These are phyloP conservation scores for Calamus simplicifolius DNA, from an alignment of 176 grass and related monocot genomes.

Conservation along the genomic window DNA sequence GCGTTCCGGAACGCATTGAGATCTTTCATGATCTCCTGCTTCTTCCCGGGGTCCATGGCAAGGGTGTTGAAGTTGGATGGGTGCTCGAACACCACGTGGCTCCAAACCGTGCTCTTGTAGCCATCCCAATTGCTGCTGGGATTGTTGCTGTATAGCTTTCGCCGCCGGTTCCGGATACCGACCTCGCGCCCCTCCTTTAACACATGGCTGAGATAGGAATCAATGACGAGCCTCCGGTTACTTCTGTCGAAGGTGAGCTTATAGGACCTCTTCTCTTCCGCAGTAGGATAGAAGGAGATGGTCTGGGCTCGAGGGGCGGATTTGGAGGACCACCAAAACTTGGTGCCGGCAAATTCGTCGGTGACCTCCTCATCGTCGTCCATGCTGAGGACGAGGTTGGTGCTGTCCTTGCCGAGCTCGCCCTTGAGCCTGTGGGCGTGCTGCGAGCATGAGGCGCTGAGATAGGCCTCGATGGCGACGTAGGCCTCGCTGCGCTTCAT, in stretches of 20 bases:
- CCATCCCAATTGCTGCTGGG: constrained; percentile 12
- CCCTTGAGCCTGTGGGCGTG: neutral
- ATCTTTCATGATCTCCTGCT: constrained; percentile 41
- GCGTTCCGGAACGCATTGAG: constrained; percentile 34
- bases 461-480: constrained; percentile 9
- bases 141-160: constrained; percentile 68
- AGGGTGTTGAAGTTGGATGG: constrained; percentile 50
- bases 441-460: constrained; percentile 9
- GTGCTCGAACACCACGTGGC: constrained; percentile 62
- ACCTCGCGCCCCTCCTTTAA: constrained; percentile 31
- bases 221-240: constrained; percentile 33
- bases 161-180: constrained; percentile 38
- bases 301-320: neutral
- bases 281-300: neutral
- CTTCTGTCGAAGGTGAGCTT: constrained; percentile 38
- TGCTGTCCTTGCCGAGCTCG: constrained; percentile 5
- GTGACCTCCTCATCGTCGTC: constrained; percentile 29
- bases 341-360: constrained; percentile 28
- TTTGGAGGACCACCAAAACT: constrained; percentile 20
- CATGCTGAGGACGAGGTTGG: constrained; percentile 28
- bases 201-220: constrained; percentile 33
- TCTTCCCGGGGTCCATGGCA: constrained; percentile 45
- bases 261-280: constrained; percentile 34
- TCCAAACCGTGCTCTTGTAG: constrained; percentile 25
- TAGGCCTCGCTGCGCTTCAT: neutral